These are phyloP conservation scores for Somion occarium DNA, from an alignment of 1,284 basidiomycete species.

Conservation along the genomic window DNA sequence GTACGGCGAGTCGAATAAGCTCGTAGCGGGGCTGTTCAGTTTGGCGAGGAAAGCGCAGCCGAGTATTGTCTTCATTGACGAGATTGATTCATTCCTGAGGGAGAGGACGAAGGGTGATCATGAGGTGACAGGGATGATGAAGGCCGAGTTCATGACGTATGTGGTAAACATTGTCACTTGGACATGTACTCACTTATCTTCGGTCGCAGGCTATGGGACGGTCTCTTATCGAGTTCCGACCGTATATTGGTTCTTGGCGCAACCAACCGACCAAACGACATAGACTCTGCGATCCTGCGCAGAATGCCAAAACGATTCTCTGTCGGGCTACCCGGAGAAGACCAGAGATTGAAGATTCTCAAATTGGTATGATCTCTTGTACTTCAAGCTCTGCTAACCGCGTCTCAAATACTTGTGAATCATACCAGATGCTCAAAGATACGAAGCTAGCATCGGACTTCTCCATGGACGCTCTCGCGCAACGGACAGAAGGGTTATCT, in stretches of 20 bases:
- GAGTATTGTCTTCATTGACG: slow-evolving; percentile 79
- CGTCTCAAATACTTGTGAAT: background rate
- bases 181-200: background rate
- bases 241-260: slow-evolving; percentile 94
- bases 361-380: slow-evolving; percentile 54
- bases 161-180: slow-evolving; percentile 25
- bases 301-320: slow-evolving; percentile 99
- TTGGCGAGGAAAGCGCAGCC: slow-evolving; percentile 75
- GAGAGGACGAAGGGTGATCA: slow-evolving; percentile 89
- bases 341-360: slow-evolving; percentile 90
- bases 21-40: slow-evolving; percentile 83
- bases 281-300: slow-evolving; percentile 92
- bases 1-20: slow-evolving; percentile 99
- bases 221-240: slow-evolving; percentile 79
- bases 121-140: slow-evolving; percentile 99
- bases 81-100: slow-evolving; percentile 87
- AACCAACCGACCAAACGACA: slow-evolving; percentile 93
- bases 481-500: slow-evolving; percentile 74
- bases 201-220: slow-evolving; percentile 84
- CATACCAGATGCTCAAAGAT: slow-evolving; percentile 79
- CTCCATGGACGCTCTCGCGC: slow-evolving; percentile 64
- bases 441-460: slow-evolving; percentile 68
- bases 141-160: slow-evolving; percentile 99
- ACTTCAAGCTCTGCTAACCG: background rate
- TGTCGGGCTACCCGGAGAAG: slow-evolving; percentile 75